Evolutionary conservation across 2,329 filamentous ascomycete species (phyloP), one percentile per base, ranked within the genome.

Genomic region (Fusarium sp.): DNA sequence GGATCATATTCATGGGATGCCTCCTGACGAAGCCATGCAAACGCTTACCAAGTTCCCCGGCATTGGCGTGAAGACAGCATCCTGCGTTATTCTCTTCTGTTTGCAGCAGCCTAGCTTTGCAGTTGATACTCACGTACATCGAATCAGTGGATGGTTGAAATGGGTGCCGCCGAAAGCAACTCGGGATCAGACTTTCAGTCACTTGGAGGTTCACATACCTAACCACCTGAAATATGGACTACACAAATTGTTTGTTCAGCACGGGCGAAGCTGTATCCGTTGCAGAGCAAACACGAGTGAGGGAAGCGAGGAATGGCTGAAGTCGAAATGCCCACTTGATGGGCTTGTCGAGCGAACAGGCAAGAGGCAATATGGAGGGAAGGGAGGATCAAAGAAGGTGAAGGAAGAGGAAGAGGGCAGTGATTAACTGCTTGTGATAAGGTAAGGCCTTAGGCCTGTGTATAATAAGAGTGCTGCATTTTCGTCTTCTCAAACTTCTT

Each of bases 31-130:
- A 53, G 73, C 73, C 36, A 75, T 75, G 73, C 70, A 69, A n/a
- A 72, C 62, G 4, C 56, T 75, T 42, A 66, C 70, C 39, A 75
- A 72, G 42, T 75, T 75, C 40, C 73, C 73, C 5, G 73, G 73
- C 4, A 75, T 75, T 36, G 73, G 73, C 3, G 73, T 75, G 22
- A 75, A 75, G 54, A 75, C 73, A 34, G 70, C 73, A n/a, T 75
- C 73, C 10, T 75, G 73, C 17, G 73, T 75, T 50, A 75, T 75
- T 24, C 50, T 75, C 13, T 75, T 75, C 48, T 75, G 73, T 17
- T 59, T 75, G 17, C 73, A 73, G 31, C 73, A 75, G 33, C 73
- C 73, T 6, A 75, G 73, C 57, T 75, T 75, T 43, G 73, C 73
- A n/a, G 73, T 75, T 24, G 73, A 75, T 31, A 75, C 73, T 4